Base-by-base conservation (phyloP, 495 filamentous ascomycete genomes). In the Clohesyomyces aquaticus region DNA sequence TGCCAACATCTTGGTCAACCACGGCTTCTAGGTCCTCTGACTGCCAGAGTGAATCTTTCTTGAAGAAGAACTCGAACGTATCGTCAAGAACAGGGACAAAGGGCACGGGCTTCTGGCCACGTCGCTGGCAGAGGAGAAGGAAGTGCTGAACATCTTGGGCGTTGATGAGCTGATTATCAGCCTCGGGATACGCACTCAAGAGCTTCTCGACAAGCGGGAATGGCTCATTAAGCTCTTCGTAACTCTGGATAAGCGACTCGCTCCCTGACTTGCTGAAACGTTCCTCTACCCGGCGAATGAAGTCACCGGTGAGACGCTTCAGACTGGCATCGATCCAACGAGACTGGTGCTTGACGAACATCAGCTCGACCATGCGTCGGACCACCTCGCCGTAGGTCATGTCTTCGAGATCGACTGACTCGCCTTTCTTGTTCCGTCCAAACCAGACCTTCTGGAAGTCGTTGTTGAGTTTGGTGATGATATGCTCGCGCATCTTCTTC, bases 361-460 rank as follows among this genome's bases (percentile, higher is more conserved):
- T 91, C 47, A 98, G 82, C 55, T 95, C 93, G 2, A 96, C 91
- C 91, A 98, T 92, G 59, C 94, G 89, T 50, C 87, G 89, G 48
- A 96, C 84, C 11, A 98, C 91, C 75, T 97, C 94, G 41, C 83
- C 83, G 59, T 98, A 98, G 4, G 93, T 98, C 94, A 98, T 97
- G 69, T 98, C 94, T 75, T 97, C 93, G 1, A 98, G 86, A 67
- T 98, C 94, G 18, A 96, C 91, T 6, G 89, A 87, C 76, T 96
- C 79, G 54, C 90, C 88, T 28, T 82, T 82, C 68, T 88, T 82
- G 76, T 97, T 96, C 64, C 90, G 85, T 50, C 93, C 94, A 73
- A 98, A 98, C 94, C 94, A 98, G 1, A 96, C 91, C 78, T 98
- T 98, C 67, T 96, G 92, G 79, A 95, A 98, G 77, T 98, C 93